Evolutionary conservation across 768 basidiomycete genomes (phyloP), one percentile per base, ranked within the genome.

Genomic region (Russula sp.): DNA sequence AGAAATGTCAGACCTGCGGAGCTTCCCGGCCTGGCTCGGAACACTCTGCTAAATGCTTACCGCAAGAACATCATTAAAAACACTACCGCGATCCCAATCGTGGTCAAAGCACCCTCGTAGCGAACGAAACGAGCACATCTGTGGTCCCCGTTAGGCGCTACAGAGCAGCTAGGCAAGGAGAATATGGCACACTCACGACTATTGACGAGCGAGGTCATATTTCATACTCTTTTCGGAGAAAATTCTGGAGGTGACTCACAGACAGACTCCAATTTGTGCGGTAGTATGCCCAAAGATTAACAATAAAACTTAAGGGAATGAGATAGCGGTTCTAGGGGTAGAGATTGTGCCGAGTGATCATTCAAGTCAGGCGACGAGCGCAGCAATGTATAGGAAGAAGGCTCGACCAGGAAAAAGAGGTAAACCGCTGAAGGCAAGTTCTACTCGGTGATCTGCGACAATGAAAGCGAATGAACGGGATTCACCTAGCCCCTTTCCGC

Each of bases 21-120:
- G n/a, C 25, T 47, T 16, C 45, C 45, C 22, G 22, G 22, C 2
- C 35, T 13, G 3, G 29, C 34, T 10, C 10, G 25, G n/a, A n/a
- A n/a, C n/a, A n/a, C 32, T 10, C 10, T 20, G 32, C 20, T 6
- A n/a, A 14, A 50, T 16, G 38, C 73, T 68, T 63, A 76, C 74
- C 83, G 80, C 5, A 83, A 64, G 22, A 83, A 72, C 83, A 85
- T 83, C 82, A 85, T 83, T 18, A 83, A 63, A 5, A 77, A 81
- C 1, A 80, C 78, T 29, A 81, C 70, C 38, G 78, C 75, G 55
- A 84, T 77, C 1, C 79, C 82, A 14, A 80, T 79, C 52, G 81
- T 74, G 0, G 81, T 81, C 72, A 80, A 82, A 29, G 76, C 56
- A 0, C 74, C 74, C 54, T 73, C 74, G 42, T 69, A 74, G 0